A percentile compares a stretch with the other conserved stretches of the same genome.
phyloP scores from a whole-genome alignment of 108 stramenopile genomes.

The Conticribra weissflogii region DNA sequence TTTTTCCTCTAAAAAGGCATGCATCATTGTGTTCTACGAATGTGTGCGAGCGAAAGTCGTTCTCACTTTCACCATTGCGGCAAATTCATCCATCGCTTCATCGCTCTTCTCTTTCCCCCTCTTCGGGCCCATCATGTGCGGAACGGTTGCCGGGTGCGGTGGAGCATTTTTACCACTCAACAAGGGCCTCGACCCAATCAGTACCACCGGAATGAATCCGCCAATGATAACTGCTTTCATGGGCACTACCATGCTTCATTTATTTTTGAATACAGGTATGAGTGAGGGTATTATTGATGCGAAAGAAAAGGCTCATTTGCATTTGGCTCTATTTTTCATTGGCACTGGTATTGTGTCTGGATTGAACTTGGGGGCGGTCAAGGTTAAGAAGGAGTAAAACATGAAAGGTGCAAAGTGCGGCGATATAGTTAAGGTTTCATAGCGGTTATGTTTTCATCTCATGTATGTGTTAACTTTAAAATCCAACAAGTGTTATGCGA shows the following conservation, averaged over 20 bases:
- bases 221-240: conserved; percentile 79
- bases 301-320: conserved; percentile 68
- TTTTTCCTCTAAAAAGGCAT: conserved; percentile 35
- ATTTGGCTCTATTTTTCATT: conserved; percentile 79
- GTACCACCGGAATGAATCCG: conserved; percentile 63
- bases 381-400: conserved; percentile 43
- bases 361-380: conserved; percentile 32
- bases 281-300: conserved; percentile 70
- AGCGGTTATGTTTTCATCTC: no score
- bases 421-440: no score
- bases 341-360: conserved; percentile 50
- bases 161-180: conserved; percentile 87
- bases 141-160: conserved; percentile 86
- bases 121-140: conserved; percentile 92
- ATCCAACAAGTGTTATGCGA: no score
- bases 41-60: conserved; percentile 77
- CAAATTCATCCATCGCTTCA: conserved; percentile 69
- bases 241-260: conserved; percentile 77
- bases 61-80: conserved; percentile 64
- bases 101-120: conserved; percentile 75
- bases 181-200: conserved; percentile 88
- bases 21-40: conserved; percentile 72
- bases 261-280: conserved; percentile 67
- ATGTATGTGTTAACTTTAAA: no score
- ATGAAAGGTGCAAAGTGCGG: no score